phyloP scores from a whole-genome alignment of 805 yeast genomes.

The Candida maltosa region DNA sequence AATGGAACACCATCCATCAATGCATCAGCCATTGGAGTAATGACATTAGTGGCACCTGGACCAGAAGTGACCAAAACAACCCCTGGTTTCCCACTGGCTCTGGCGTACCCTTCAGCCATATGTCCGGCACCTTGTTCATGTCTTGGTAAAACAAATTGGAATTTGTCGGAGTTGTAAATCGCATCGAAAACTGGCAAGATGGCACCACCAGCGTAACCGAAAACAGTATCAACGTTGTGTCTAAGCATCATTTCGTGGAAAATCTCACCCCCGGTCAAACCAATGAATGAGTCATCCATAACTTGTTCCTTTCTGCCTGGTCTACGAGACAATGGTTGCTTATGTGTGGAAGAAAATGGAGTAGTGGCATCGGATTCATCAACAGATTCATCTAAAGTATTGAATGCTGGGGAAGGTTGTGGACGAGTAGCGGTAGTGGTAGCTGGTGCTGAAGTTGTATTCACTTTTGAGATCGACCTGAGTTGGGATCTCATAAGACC shows the following conservation, averaged over 20 bases:
- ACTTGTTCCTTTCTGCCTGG: conserved; percentile 13
- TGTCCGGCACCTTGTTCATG: conserved; percentile 99
- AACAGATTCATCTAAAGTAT: conserved; percentile 23
- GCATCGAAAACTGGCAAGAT: conserved; percentile 97
- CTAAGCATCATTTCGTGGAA: conserved; percentile 98
- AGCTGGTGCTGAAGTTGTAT: conserved; percentile 18
- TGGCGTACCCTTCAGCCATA: conserved; percentile 99
- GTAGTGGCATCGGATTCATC: conserved; percentile 2
- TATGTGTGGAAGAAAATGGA: neutral
- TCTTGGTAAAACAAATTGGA: conserved; percentile 87
- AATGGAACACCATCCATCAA: conserved; percentile 95
- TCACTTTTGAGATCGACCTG: conserved; percentile 30
- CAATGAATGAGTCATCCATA: conserved; percentile 87
- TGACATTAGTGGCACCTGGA: conserved; percentile 97
- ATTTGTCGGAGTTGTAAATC: conserved; percentile 83
- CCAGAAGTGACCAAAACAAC: conserved; percentile 98
- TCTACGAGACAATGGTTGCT: neutral
- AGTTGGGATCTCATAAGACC: conserved; percentile 5
- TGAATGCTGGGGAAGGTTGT: conserved; percentile 52
- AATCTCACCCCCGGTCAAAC: conserved; percentile 96
- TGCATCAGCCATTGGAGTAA: conserved; percentile 98
- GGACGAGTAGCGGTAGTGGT: conserved; percentile 21
- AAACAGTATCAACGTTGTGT: conserved; percentile 91
- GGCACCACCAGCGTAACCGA: conserved; percentile 99
- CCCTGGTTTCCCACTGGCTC: conserved; percentile 95